Base-by-base conservation (phyloP, 23 red algal genomes). In the Gracilaria gracilis region DNA sequence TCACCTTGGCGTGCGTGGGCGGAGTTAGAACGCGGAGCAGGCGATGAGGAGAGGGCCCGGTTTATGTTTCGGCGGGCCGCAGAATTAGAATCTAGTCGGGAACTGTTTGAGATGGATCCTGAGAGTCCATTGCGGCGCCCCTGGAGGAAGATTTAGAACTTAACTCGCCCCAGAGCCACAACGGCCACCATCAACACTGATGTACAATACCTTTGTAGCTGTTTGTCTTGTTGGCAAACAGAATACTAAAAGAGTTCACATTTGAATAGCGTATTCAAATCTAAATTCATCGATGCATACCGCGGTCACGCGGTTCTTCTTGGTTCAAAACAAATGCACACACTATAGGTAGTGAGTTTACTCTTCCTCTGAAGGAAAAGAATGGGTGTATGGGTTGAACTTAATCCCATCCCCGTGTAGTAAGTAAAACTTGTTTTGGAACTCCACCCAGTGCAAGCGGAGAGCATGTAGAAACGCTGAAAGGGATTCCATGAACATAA, bases 401-500 rank as follows among this genome's bases (percentile, higher is more conserved):
- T 99, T 99, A 34, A 59, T 80, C 24, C 94, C 94, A n/a, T 93
- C 88, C 0, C 94, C 91, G 51, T 96, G 89, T 48, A 96, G 42
- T 49, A 94, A 88, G 74, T 99, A 99, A 75, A 99, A 99, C 61
- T 98, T 98, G 87, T 95, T 95, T 83, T 95, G 92, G 57, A 98
- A 98, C 76, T 98, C 96, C 23, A 98, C 97, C 97, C 97, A 99
- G 35, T 96, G 94, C 65, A 99, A 73, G n/a, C 97, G 89, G 24
- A 99, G 81, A 13, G 97, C 97, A 71, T 99, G 97, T 15, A 99
- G 82, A 77, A 99, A 99, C 12, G 97, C 97, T 31, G 97, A 99
- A 0, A 99, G 88, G 8, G 90, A 89, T 79, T 99, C 97, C 97
- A 99, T 99, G 35, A 92, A 91, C 87, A 96, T 95, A 8, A 99